Percentiles rank a stretch among this genome's conserved stretches.
phyloP scores from a whole-genome alignment of 495 filamentous ascomycete genomes.

The Trichoderma parareesei region DNA sequence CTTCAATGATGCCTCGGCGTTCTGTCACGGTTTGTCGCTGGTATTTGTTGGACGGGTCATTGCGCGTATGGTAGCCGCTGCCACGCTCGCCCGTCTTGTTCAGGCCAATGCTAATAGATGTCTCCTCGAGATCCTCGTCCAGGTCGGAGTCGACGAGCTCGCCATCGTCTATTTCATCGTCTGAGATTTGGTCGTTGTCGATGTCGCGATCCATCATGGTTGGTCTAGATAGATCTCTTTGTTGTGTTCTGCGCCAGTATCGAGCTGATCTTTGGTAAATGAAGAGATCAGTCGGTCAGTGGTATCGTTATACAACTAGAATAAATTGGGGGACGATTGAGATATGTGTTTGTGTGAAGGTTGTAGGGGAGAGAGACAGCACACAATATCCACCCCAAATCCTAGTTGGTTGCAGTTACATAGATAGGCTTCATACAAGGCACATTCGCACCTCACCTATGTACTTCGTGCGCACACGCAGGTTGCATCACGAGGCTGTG shows the following conservation, averaged over 20 bases:
- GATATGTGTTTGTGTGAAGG: background rate
- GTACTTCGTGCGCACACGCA: background rate
- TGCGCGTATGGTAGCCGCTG: conserved; percentile 18
- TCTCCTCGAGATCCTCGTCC: background rate
- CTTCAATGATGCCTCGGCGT: conserved; percentile 19
- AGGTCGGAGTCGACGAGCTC: background rate
- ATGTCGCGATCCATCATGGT: background rate
- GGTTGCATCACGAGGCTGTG: background rate
- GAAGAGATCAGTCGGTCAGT: too few species aligned
- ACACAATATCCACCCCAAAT: too few species aligned
- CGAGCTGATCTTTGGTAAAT: background rate
- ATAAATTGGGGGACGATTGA: background rate
- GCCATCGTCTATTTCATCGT: background rate
- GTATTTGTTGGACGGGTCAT: conserved; percentile 18
- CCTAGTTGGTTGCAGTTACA: too few species aligned
- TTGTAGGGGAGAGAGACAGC: too few species aligned
- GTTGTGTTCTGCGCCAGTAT: background rate
- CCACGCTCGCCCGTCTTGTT: conserved; percentile 14
- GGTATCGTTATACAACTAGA: too few species aligned
- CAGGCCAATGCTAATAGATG: conserved; percentile 11
- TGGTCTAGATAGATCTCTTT: background rate
- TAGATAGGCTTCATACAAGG: background rate
- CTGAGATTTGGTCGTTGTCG: background rate
- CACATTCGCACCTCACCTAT: background rate
- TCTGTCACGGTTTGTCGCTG: conserved; percentile 19